Percentiles rank a stretch among this genome's conserved stretches.
phyloP scores from a whole-genome alignment of 192 early-diverging fungal genomes.

The Backusella macrospora region DNA sequence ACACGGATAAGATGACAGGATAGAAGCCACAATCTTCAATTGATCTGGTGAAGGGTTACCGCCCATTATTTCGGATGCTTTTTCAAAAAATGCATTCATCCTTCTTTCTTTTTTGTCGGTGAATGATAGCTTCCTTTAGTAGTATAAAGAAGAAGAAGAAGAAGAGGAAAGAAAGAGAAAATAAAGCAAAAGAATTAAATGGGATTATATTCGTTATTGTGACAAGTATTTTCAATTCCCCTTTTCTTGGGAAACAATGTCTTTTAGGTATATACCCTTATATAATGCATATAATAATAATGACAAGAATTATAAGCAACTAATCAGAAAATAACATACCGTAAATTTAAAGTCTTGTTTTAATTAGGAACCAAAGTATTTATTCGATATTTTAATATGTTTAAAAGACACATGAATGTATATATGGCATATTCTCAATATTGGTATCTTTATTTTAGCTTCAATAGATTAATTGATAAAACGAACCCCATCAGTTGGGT shows the following conservation, averaged over 20 bases:
- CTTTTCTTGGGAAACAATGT: conserved; percentile 1
- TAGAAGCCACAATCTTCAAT: conserved; percentile 55
- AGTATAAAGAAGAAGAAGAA: neutral
- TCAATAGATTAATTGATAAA: neutral
- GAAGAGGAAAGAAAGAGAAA: neutral
- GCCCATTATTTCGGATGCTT: conserved; percentile 26
- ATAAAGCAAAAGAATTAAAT: neutral
- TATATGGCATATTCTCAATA: neutral
- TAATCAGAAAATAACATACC: too few relatives aligned
- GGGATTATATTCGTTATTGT: neutral
- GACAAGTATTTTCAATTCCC: neutral
- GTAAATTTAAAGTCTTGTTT: neutral
- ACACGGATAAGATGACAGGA: conserved; percentile 61
- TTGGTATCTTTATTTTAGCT: too few relatives aligned
- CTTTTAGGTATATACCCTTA: too few relatives aligned
- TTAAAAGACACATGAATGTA: neutral
- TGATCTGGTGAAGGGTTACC: conserved; percentile 54
- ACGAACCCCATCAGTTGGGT: conserved; percentile 11
- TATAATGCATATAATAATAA: too few relatives aligned
- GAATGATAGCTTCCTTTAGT: neutral
- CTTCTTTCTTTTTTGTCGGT: neutral
- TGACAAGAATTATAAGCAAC: too few relatives aligned
- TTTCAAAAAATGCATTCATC: conserved; percentile 24
- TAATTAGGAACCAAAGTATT: neutral
- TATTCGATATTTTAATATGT: neutral